Evolutionary conservation across 495 filamentous ascomycete species (phyloP).

Genomic region (Elaphomyces granulatus): DNA sequence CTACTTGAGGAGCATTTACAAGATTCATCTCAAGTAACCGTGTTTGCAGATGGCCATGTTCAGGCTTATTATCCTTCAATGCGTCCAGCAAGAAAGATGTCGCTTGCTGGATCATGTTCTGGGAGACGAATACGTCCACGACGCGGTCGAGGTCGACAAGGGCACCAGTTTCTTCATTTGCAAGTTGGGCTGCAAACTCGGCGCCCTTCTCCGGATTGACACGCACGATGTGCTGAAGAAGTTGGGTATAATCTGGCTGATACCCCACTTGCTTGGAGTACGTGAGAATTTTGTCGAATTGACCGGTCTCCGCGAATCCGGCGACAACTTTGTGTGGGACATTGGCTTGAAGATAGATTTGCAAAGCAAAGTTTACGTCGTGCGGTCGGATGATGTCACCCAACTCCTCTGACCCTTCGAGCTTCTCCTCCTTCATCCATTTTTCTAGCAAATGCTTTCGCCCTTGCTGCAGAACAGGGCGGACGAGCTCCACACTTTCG

Average conservation of each 20-base stretch:
- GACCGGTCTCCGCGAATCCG: conserved; percentile 84
- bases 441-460: conserved; percentile 95
- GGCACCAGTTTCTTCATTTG: conserved; percentile 69
- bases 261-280: conserved; percentile 76
- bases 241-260: conserved; percentile 76
- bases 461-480: conserved; percentile 82
- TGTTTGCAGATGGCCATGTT: conserved; percentile 87
- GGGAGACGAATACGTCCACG: conserved; percentile 92
- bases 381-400: conserved; percentile 86
- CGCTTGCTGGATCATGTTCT: conserved; percentile 94
- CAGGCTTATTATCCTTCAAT: conserved; percentile 82
- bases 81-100: conserved; percentile 95
- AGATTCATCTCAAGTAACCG: conserved; percentile 97
- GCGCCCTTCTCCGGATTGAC: conserved; percentile 88
- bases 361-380: conserved; percentile 70
- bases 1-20: conserved; percentile 88
- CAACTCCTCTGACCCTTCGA: conserved; percentile 88
- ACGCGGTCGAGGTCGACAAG: conserved; percentile 89
- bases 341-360: conserved; percentile 77
- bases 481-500: conserved; percentile 86
- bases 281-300: conserved; percentile 88
- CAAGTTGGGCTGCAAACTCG: conserved; percentile 81
- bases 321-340: conserved; percentile 86
- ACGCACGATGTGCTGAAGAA: conserved; percentile 84
- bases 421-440: conserved; percentile 90